Evolutionary conservation across 2,329 filamentous ascomycete species (phyloP), one percentile per base, ranked within the genome.

Genomic region (Xylariales sp.): DNA sequence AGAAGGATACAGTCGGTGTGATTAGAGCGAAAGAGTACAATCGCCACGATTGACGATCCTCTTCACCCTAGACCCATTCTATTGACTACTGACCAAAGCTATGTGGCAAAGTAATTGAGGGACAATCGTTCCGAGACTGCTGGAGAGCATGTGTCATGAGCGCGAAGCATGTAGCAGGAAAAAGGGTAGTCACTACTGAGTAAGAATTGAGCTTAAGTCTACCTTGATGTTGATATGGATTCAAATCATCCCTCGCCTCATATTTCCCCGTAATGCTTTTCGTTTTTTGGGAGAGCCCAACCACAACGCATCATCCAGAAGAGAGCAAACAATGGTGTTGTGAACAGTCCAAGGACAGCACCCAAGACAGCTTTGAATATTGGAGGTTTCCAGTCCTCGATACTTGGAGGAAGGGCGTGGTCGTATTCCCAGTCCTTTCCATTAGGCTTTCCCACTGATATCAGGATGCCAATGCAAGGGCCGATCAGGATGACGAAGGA

Each of bases 251-350:
- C 8, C 8, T n/a, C 9, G 3, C 19, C 27, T 46, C 38, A 51
- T 16, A 41, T 35, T 41, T 53, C 49, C 12, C 51, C 54, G 19
- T 53, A 54, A 21, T 35, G 43, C 33, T 35, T 47, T 40, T 56
- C 55, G 27, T 51, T 52, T 35, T 50, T 53, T 45, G 52, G 44
- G 37, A 61, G 37, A 29, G 57, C 63, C 71, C 70, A 76, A 0
- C 71, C 73, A 8, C 66, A 70, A 42, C 69, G 64, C 35, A 68
- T 54, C 27, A 77, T 57, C 74, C 73, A 77, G 45, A 74, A 73
- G 15, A 62, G 49, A 25, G 67, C 69, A 58, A 74, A 70, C 7
- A 61, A 48, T 1, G 73, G 73, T 33, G 71, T 73, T 29, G 66
- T 68, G 31, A 74, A 38, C 33, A 74, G 46, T 5, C 65, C 69